Evolutionary conservation across 306 rosid genomes (phyloP).

Genomic region (Mimosa pudica): DNA sequence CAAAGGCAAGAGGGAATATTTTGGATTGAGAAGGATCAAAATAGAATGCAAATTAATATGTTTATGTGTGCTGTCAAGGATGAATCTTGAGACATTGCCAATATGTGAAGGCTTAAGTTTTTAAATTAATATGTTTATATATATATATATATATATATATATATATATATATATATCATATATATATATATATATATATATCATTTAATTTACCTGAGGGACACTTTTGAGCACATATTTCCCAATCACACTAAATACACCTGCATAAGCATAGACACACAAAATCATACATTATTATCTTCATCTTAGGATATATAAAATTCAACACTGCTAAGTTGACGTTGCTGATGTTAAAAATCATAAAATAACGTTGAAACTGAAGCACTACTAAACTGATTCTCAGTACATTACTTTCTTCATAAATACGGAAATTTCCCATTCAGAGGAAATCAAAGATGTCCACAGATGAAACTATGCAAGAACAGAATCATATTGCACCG

Average conservation of each 20-base stretch:
- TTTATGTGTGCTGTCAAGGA: neutral
- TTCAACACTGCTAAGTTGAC: neutral
- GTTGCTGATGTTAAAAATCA: slow-evolving; percentile 5
- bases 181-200: neutral
- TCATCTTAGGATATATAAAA: neutral
- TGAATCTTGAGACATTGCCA: neutral
- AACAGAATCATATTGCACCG: slow-evolving; percentile 2
- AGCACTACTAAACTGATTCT: neutral
- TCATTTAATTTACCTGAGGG: slow-evolving; percentile 60
- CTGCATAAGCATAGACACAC: slow-evolving; percentile 43
- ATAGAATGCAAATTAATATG: neutral
- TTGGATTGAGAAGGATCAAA: neutral
- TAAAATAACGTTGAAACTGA: neutral
- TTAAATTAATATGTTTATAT: neutral
- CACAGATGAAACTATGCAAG: slow-evolving; percentile 1
- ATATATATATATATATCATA: neutral
- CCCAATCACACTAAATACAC: slow-evolving; percentile 41
- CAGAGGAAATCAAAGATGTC: neutral
- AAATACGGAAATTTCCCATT: neutral
- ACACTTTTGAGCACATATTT: slow-evolving; percentile 52
- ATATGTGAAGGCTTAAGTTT: neutral
- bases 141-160: no score
- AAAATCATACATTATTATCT: neutral
- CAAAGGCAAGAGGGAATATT: no score
- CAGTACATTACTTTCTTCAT: neutral